Percentiles rank a stretch among this genome's conserved stretches.
phyloP scores from a whole-genome alignment of 208 protist species.

The Entamoeba histolytica region DNA sequence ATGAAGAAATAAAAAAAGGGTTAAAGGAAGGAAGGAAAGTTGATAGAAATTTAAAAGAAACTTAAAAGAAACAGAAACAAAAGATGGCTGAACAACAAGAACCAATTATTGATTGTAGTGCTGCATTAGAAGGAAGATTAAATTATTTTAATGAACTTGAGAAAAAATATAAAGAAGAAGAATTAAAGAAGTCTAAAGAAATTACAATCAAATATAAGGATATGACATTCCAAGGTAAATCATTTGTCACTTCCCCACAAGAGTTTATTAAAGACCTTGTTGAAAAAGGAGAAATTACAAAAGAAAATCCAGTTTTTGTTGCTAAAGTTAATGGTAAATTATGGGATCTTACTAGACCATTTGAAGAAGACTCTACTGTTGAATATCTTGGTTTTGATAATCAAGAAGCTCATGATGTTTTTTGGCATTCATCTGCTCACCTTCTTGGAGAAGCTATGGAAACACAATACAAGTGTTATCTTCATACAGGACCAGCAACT shows the following conservation, averaged over 20 bases:
- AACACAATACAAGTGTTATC: slow-evolving; percentile 56
- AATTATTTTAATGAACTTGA: background rate
- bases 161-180: background rate
- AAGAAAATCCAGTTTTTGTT: background rate
- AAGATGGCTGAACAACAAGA: background rate
- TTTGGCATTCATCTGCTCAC: slow-evolving; percentile 95
- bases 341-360: background rate
- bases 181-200: background rate
- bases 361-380: background rate
- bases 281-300: background rate
- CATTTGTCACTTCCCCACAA: background rate
- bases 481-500: slow-evolving; percentile 72
- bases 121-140: background rate
- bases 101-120: background rate
- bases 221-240: background rate
- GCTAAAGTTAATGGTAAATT: background rate
- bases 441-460: slow-evolving; percentile 91
- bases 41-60: too few species aligned
- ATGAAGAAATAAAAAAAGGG: too few species aligned
- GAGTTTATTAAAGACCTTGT: background rate
- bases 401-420: slow-evolving; percentile 58
- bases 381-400: slow-evolving; percentile 1
- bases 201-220: background rate
- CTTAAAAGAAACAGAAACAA: too few species aligned
- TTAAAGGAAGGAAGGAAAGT: too few species aligned